phyloP scores from a whole-genome alignment of 257 asterid genomes.

The Primulina eburnea region DNA sequence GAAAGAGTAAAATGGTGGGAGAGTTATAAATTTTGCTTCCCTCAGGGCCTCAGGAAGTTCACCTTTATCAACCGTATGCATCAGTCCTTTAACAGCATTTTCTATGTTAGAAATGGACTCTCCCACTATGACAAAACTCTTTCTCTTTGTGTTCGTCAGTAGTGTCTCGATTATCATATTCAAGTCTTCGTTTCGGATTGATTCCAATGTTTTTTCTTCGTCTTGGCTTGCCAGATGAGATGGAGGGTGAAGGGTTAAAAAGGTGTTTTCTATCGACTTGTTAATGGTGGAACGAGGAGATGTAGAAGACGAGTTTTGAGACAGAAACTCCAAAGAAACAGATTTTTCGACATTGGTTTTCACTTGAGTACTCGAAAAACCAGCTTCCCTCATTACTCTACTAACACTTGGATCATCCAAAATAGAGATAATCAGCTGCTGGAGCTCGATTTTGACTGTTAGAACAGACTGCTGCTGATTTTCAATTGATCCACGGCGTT shows the following conservation, averaged over 20 bases:
- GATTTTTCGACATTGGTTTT: slow-evolving; percentile 67
- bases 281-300: background rate
- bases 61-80: slow-evolving; percentile 53
- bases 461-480: slow-evolving; percentile 60
- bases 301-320: slow-evolving; percentile 23
- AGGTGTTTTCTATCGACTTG: slow-evolving; percentile 25
- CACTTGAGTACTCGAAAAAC: slow-evolving; percentile 78
- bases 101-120: slow-evolving; percentile 49
- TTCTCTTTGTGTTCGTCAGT: slow-evolving; percentile 27
- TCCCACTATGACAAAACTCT: slow-evolving; percentile 57
- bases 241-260: slow-evolving; percentile 13
- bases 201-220: slow-evolving; percentile 17
- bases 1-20: slow-evolving; percentile 55
- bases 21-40: slow-evolving; percentile 53
- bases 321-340: slow-evolving; percentile 37
- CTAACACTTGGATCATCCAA: slow-evolving; percentile 92
- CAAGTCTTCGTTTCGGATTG: slow-evolving; percentile 47
- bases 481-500: slow-evolving; percentile 71
- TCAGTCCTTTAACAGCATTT: slow-evolving; percentile 43
- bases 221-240: background rate
- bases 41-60: slow-evolving; percentile 44
- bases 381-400: slow-evolving; percentile 89
- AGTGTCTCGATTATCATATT: slow-evolving; percentile 39
- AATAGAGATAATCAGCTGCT: slow-evolving; percentile 78
- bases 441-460: slow-evolving; percentile 66